Conservation (phyloP, 2,329 filamentous ascomycete genomes). For the Trichoderma asperellum region DNA sequence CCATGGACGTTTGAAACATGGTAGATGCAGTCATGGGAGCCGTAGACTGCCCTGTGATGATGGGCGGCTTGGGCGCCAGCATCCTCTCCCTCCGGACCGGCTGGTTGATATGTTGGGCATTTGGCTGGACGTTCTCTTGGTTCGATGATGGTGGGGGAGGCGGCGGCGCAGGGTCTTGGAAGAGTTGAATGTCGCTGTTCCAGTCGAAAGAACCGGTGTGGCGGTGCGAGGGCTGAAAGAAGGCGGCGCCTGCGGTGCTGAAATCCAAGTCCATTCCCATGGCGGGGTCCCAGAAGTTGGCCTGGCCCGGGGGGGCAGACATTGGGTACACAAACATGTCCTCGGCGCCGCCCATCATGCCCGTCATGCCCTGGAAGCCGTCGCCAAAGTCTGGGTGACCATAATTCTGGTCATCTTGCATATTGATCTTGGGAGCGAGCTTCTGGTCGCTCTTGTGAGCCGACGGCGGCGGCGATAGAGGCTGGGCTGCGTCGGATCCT, state of each 20-base stretch:
- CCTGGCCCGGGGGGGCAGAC: conserved; percentile 58
- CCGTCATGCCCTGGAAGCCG: conserved; percentile 52
- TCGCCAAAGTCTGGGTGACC: conserved; percentile 56
- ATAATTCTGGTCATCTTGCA: conserved; percentile 63
- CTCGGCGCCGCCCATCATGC: conserved; percentile 51
- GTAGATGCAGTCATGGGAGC: conserved; percentile 29
- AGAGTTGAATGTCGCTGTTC: conserved; percentile 59
- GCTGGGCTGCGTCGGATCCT: conserved; percentile 49
- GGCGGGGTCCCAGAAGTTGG: conserved; percentile 61
- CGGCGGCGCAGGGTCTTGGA: conserved; percentile 49
- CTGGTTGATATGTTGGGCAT: conserved; percentile 27
- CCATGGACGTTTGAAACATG: conserved; percentile 50
- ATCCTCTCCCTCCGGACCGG: conserved; percentile 49
- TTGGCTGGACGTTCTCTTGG: conserved; percentile 43
- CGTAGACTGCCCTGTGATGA: conserved; percentile 39
- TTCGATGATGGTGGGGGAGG: conserved; percentile 39
- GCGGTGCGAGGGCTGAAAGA: conserved; percentile 52
- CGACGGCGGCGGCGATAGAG: conserved; percentile 64
- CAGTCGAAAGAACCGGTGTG: conserved; percentile 60
- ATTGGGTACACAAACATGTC: conserved; percentile 65
- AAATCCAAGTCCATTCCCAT: conserved; percentile 68
- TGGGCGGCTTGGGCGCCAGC: conserved; percentile 56
- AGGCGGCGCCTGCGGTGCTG: conserved; percentile 46
- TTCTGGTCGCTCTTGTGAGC: conserved; percentile 59
- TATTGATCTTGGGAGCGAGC: conserved; percentile 58